Percentiles rank a stretch among this genome's conserved stretches.
phyloP scores from a whole-genome alignment of 2,329 filamentous ascomycete genomes.

The Exophiala calicioides region DNA sequence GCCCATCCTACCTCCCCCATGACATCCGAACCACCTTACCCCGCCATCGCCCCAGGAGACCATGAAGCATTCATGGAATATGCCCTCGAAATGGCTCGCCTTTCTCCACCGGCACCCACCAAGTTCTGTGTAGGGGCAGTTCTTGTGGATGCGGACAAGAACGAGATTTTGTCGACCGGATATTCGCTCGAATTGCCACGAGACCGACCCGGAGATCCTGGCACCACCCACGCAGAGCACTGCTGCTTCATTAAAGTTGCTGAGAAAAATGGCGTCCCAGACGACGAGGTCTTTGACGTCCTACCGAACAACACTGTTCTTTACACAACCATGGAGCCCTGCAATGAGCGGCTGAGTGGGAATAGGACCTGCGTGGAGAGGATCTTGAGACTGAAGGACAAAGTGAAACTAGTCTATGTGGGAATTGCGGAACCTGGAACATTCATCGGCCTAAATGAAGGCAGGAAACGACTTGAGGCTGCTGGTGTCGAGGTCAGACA shows the following conservation, averaged over 20 bases:
- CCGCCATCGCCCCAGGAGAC: slow-evolving; percentile 36
- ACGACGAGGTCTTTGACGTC: slow-evolving; percentile 40
- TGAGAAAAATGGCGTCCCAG: slow-evolving; percentile 38
- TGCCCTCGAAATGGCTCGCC: slow-evolving; percentile 3
- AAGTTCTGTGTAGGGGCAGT: slow-evolving; percentile 38
- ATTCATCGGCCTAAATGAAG: slow-evolving; percentile 40
- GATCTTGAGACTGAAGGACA: slow-evolving; percentile 38
- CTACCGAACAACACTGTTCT: slow-evolving; percentile 44
- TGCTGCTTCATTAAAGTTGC: slow-evolving; percentile 51
- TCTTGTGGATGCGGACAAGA: slow-evolving; percentile 41
- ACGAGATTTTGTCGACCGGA: slow-evolving; percentile 45
- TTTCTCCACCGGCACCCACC: slow-evolving; percentile 6
- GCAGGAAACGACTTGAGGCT: slow-evolving; percentile 26
- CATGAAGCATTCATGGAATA: slow-evolving; percentile 37
- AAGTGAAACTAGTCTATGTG: slow-evolving; percentile 43
- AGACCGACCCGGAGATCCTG: slow-evolving; percentile 41
- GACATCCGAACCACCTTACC: neutral
- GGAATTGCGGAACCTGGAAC: slow-evolving; percentile 43
- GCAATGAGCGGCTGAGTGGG: slow-evolving; percentile 45
- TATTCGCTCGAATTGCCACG: slow-evolving; percentile 45
- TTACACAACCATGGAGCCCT: slow-evolving; percentile 52
- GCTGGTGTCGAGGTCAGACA: slow-evolving; percentile 25
- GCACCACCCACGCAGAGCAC: slow-evolving; percentile 47
- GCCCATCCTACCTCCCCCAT: too few species aligned
- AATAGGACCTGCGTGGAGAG: slow-evolving; percentile 42